These are phyloP conservation scores for Aphanocladium album DNA, from an alignment of 2,329 filamentous ascomycete species.

Conservation along the genomic window DNA sequence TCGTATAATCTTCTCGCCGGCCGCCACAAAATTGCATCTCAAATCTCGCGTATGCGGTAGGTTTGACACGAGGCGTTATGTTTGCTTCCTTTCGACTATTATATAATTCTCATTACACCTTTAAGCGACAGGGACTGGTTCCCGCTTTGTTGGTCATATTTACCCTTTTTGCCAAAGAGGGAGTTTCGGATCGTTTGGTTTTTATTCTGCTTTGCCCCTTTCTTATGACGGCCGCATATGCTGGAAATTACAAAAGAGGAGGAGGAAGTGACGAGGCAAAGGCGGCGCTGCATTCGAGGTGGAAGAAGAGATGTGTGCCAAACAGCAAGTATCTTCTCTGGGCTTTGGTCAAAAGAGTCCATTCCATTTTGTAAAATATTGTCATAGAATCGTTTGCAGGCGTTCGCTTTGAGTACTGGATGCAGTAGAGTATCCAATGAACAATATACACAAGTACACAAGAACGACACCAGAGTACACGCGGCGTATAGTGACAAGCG, in stretches of 20 bases:
- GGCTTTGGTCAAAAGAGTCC: not conserved
- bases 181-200: not conserved
- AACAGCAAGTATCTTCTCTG: not conserved
- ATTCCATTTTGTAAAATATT: conserved; percentile 10
- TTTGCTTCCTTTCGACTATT: conserved; percentile 8
- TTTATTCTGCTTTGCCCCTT: not conserved
- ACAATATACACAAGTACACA: not conserved
- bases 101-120: conserved; percentile 4
- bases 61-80: conserved; percentile 10
- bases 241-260: not conserved
- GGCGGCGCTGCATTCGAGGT: not conserved
- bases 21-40: conserved; percentile 7
- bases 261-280: not conserved
- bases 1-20: not conserved
- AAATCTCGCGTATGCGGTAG: conserved; percentile 1
- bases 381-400: conserved; percentile 8
- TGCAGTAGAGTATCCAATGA: not conserved
- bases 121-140: conserved; percentile 1
- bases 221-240: not conserved
- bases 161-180: not conserved
- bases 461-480: not conserved
- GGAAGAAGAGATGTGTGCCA: not conserved
- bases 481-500: too few relatives aligned
- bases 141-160: not conserved
- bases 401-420: not conserved